A percentile compares a stretch with the other conserved stretches of the same genome.
These are phyloP conservation scores for Globisporangium ultimum DNA, from an alignment of 352 stramenopile species.

Conservation along the genomic window DNA sequence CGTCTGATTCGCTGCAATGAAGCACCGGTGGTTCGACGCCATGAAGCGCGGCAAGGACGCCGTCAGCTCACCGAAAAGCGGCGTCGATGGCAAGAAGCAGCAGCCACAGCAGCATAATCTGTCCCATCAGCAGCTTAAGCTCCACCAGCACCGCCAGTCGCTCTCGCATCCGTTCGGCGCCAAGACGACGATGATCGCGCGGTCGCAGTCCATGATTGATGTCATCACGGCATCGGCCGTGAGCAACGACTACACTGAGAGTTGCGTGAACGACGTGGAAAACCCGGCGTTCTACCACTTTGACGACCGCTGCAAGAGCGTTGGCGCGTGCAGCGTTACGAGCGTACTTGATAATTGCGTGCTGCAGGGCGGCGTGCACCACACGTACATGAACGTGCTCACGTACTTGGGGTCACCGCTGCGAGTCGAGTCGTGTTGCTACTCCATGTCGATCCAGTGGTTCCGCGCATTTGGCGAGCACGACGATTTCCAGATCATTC, in stretches of 20 bases:
- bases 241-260: background rate
- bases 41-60: conserved; percentile 52
- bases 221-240: conserved; percentile 11
- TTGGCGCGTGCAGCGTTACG: conserved; percentile 53
- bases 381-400: conserved; percentile 79
- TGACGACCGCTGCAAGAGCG: conserved; percentile 49
- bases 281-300: conserved; percentile 55
- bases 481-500: conserved; percentile 73
- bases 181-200: conserved; percentile 9
- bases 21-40: conserved; percentile 68
- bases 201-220: conserved; percentile 16
- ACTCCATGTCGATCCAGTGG: conserved; percentile 67
- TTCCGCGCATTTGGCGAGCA: conserved; percentile 61
- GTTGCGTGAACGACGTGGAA: conserved; percentile 19
- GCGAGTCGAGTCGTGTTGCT: conserved; percentile 60
- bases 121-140: conserved; percentile 6
- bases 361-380: conserved; percentile 77
- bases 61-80: conserved; percentile 24
- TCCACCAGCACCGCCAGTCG: conserved; percentile 17
- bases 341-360: conserved; percentile 70
- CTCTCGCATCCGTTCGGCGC: conserved; percentile 19
- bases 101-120: background rate
- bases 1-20: conserved; percentile 27
- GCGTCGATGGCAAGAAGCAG: conserved; percentile 6
- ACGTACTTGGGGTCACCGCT: conserved; percentile 69